Percentiles rank a stretch among this genome's conserved stretches.
Evolutionary conservation across 371 early-diverging fungal species (phyloP).

Genomic region (Syncephalis plumigaleata): DNA sequence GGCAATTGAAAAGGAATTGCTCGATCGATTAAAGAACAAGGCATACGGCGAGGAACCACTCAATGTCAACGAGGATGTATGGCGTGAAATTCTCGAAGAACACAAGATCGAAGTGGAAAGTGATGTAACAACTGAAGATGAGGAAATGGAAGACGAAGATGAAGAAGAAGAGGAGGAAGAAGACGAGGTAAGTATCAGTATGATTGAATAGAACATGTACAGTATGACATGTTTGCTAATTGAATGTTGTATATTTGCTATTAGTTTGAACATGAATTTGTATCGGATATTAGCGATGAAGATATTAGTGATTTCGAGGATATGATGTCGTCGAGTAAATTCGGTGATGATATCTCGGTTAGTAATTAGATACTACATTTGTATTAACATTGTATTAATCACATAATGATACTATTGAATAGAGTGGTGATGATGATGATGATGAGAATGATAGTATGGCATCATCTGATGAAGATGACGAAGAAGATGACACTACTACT

Average conservation of each 20-base stretch:
- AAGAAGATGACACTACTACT: not conserved
- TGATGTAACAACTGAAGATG: constrained; percentile 49
- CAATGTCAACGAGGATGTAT: constrained; percentile 77
- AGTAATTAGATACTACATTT: no score
- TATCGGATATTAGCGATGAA: constrained; percentile 17
- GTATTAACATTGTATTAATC: no score
- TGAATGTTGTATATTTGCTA: no score
- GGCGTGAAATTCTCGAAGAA: constrained; percentile 47
- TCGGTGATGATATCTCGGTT: no score
- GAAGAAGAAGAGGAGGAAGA: constrained; percentile 31
- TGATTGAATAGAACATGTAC: not conserved
- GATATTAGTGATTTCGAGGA: constrained; percentile 18
- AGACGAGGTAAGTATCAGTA: constrained; percentile 15
- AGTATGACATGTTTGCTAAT: not conserved
- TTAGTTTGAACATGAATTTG: constrained; percentile 6
- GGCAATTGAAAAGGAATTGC: constrained; percentile 93
- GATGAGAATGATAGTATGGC: constrained; percentile 6
- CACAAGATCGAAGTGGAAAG: constrained; percentile 54
- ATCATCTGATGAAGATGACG: not conserved
- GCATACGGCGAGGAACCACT: constrained; percentile 82
- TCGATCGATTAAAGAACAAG: constrained; percentile 88
- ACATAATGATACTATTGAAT: not conserved
- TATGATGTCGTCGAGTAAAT: constrained; percentile 4
- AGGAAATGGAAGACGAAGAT: constrained; percentile 31
- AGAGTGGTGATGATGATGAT: constrained; percentile 15